Base-by-base conservation (phyloP, 345 rosid genomes). In the Hibiscus tridactylites region DNA sequence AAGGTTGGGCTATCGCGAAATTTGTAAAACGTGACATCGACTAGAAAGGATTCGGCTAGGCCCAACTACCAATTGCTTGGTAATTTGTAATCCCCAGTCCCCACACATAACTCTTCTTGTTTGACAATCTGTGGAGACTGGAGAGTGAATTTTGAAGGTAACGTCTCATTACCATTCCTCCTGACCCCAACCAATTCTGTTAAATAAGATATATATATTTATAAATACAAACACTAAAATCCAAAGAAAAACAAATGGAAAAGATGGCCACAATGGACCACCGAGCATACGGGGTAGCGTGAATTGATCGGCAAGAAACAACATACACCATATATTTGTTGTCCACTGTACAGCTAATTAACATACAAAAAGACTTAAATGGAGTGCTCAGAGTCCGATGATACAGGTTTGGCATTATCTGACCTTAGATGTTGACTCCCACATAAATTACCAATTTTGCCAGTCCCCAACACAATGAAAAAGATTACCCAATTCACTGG, bases 361-460 rank as follows among this genome's bases (percentile, higher is more conserved):
- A 44, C 33, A 12, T 21, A 21, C n/a, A 24, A 66, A 44, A 13
- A 12, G 56, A 46, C 70, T n/a, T 65, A 47, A 67, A 47, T 47
- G 71, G 39, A 26, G 15, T 47, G 37, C 15, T 49, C 58, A 47
- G 24, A 46, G 61, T 31, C 11, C 3, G 29, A 52, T 67, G 31
- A 53, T 33, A 2, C 56, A 35, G 4, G 68, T 62, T 79, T 77
- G 81, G 77, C 76, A 62, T 77, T 79, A 52, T 68, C 68, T 68
- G 75, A 59, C 76, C 71, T 68, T 68, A 46, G 81, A 75, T 15
- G 56, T 52, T 57, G 79, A 81, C 75, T 39, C 17, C 12, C 6
- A 39, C 6, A 9, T 3, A 60, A 5, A 19, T 56, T 53, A 16
- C 63, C 74, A 29, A n/a, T 65, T 11, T 21, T 5, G 31, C 26